A percentile compares a stretch with the other conserved stretches of the same genome.
Conservation (phyloP, 805 yeast genomes). For the Metschnikowia bowlesiae region DNA sequence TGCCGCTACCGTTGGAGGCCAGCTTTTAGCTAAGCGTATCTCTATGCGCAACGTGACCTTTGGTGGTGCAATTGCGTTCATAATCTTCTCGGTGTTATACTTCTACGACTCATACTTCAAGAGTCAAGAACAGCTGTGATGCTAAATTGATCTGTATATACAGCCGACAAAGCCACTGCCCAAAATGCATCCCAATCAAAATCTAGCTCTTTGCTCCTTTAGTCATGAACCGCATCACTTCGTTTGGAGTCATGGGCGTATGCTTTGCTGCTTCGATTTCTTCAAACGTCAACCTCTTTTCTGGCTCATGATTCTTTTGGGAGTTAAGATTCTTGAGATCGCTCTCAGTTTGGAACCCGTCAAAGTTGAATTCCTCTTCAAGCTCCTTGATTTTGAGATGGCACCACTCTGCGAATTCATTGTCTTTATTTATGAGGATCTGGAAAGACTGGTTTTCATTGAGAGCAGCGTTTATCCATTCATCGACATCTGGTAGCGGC, state of each 20-base stretch:
- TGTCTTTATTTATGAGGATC: constrained; percentile 41
- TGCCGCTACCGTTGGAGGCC: constrained; percentile 92
- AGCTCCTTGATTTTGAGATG: constrained; percentile 47
- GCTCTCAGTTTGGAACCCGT: constrained; percentile 53
- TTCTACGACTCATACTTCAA: constrained; percentile 50
- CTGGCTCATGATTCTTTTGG: constrained; percentile 29
- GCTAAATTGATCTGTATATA: neutral
- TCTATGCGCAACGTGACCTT: constrained; percentile 89
- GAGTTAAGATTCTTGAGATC: constrained; percentile 36
- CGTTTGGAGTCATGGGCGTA: constrained; percentile 29
- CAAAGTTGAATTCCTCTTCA: constrained; percentile 54
- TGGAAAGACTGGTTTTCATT: constrained; percentile 17
- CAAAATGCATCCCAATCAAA: neutral
- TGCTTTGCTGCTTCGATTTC: constrained; percentile 22
- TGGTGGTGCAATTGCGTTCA: constrained; percentile 85
- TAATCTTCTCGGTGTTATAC: constrained; percentile 76
- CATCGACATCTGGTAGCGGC: constrained; percentile 83
- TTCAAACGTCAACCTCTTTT: constrained; percentile 16
- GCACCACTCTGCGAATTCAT: constrained; percentile 71
- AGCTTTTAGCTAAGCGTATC: constrained; percentile 79
- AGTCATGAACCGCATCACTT: constrained; percentile 37
- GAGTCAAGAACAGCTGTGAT: constrained; percentile 1
- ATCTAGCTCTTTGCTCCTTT: constrained; percentile 21
- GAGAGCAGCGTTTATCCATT: constrained; percentile 57
- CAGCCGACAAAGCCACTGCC: neutral